These are phyloP conservation scores for Wallacemonas rigidus DNA, from an alignment of 208 protist species.

Conservation along the genomic window DNA sequence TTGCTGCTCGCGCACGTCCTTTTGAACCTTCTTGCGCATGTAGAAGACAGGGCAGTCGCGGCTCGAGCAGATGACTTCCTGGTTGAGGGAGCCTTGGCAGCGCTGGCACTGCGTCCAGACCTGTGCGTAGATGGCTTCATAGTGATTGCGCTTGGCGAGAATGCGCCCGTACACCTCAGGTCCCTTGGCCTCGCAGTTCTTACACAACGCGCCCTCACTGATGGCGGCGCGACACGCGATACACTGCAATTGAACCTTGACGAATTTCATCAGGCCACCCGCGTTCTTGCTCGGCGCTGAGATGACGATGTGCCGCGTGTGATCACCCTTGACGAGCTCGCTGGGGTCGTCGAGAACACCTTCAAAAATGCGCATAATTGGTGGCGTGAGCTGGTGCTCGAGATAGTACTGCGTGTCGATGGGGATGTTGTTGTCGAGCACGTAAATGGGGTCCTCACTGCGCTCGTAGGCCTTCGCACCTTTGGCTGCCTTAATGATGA, in stretches of 20 bases:
- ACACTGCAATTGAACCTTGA: conserved; percentile 95
- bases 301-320: conserved; percentile 96
- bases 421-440: conserved; percentile 89
- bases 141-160: conserved; percentile 90
- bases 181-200: conserved; percentile 87
- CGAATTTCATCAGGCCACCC: conserved; percentile 98
- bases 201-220: conserved; percentile 90
- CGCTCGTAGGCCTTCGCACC: conserved; percentile 98
- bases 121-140: conserved; percentile 95
- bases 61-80: conserved; percentile 97
- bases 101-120: conserved; percentile 99
- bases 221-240: conserved; percentile 93
- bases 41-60: conserved; percentile 99
- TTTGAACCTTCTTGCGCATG: conserved; percentile 99
- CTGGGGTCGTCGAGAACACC: conserved; percentile 95
- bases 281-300: conserved; percentile 91
- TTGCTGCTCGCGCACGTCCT: conserved; percentile 96
- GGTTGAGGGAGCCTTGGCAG: conserved; percentile 97
- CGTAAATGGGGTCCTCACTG: conserved; percentile 99
- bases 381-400: conserved; percentile 85
- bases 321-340: conserved; percentile 94
- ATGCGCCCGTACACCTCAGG: conserved; percentile 94
- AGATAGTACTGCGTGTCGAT: conserved; percentile 91
- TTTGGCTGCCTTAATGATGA: conserved; percentile 79
- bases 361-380: conserved; percentile 92